phyloP scores from a whole-genome alignment of 192 early-diverging fungal genomes.

The Dimargaris verticillata region DNA sequence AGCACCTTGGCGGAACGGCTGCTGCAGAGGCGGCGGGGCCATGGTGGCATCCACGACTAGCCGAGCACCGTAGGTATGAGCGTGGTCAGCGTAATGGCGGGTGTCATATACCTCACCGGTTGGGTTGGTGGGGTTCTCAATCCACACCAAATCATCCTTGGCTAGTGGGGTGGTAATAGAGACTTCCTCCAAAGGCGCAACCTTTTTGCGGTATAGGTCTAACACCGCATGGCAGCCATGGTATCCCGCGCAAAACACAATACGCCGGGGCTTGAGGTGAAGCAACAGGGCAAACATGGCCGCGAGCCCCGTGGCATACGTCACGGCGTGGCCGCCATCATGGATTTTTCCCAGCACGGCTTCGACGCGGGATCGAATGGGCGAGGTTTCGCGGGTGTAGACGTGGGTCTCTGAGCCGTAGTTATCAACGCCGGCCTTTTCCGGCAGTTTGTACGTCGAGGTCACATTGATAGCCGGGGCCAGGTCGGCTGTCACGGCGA shows the following conservation, averaged over 20 bases:
- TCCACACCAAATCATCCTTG: constrained; percentile 36
- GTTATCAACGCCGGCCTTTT: constrained; percentile 14
- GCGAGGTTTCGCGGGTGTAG: constrained; percentile 30
- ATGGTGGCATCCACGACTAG: constrained; percentile 51
- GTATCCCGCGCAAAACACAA: constrained; percentile 19
- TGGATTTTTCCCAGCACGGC: constrained; percentile 32
- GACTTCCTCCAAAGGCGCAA: constrained; percentile 17
- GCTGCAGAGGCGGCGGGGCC: constrained; percentile 51
- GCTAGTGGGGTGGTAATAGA: constrained; percentile 18
- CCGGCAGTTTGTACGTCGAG: constrained; percentile 29
- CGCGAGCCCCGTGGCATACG: constrained; percentile 41
- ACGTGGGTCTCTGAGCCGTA: constrained; percentile 26
- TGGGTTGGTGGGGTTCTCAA: constrained; percentile 47
- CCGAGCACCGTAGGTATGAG: constrained; percentile 29
- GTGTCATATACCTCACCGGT: constrained; percentile 33
- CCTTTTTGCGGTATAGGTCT: constrained; percentile 17
- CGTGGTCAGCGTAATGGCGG: constrained; percentile 22
- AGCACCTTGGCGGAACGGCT: constrained; percentile 39
- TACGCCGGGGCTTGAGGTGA: constrained; percentile 28
- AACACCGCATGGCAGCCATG: constrained; percentile 19
- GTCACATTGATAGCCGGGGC: constrained; percentile 33
- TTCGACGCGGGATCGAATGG: constrained; percentile 31
- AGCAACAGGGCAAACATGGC: constrained; percentile 36
- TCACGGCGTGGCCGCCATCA: constrained; percentile 35
- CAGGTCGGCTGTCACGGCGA: constrained; percentile 29